Percentiles rank a stretch among this genome's conserved stretches.
phyloP scores from a whole-genome alignment of 1,284 basidiomycete species.

The Papiliotrema terrestris region DNA sequence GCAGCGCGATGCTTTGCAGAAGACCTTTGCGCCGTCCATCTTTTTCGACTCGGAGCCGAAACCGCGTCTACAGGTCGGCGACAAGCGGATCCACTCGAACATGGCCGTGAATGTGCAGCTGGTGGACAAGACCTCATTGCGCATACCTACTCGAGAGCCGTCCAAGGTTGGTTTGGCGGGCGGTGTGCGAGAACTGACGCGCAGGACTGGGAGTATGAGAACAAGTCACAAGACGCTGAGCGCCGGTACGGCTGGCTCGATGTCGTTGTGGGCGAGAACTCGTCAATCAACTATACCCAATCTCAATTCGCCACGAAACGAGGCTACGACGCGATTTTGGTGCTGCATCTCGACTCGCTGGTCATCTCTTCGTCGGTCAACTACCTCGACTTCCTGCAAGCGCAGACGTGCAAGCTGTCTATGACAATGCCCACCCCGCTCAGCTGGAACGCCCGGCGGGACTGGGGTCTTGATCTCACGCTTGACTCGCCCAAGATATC shows the following conservation, averaged over 20 bases:
- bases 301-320: slow-evolving; percentile 68
- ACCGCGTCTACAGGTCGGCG: slow-evolving; percentile 63
- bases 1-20: slow-evolving; percentile 73
- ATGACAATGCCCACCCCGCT: slow-evolving; percentile 53
- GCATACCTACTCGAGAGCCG: slow-evolving; percentile 79
- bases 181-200: slow-evolving; percentile 1
- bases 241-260: slow-evolving; percentile 65
- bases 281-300: slow-evolving; percentile 75
- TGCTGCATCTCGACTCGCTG: slow-evolving; percentile 78
- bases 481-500: slow-evolving; percentile 69
- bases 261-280: slow-evolving; percentile 69
- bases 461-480: slow-evolving; percentile 70
- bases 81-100: slow-evolving; percentile 72
- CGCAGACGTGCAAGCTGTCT: slow-evolving; percentile 62
- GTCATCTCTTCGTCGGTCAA: slow-evolving; percentile 78
- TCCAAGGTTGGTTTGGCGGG: slow-evolving; percentile 32
- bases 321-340: slow-evolving; percentile 73
- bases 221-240: slow-evolving; percentile 46
- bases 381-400: slow-evolving; percentile 64
- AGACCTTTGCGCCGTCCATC: slow-evolving; percentile 72
- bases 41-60: slow-evolving; percentile 65
- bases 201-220: slow-evolving; percentile 36
- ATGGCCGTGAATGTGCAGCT: slow-evolving; percentile 76
- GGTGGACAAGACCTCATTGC: slow-evolving; percentile 66
- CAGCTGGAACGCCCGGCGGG: slow-evolving; percentile 58